These are phyloP conservation scores for Rhodotorula sp. DNA, from an alignment of 1,284 basidiomycete genomes.

Conservation along the genomic window DNA sequence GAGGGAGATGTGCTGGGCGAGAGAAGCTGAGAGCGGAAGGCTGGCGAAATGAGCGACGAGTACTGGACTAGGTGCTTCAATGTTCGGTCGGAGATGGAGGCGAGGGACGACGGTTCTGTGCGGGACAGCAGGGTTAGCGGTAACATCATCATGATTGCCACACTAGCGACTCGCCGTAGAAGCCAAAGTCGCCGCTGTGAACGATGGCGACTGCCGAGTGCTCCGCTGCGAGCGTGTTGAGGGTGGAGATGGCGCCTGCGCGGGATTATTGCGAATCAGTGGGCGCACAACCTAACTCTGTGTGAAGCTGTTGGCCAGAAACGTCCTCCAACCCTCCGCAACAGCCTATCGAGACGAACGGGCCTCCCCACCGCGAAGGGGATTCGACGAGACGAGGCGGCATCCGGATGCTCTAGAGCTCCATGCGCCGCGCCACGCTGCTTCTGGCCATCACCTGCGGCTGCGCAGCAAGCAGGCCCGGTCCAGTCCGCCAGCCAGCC, in stretches of 20 bases:
- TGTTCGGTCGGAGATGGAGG: slow-evolving; percentile 51
- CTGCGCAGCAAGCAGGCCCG: no score
- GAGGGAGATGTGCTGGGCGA: slow-evolving; percentile 35
- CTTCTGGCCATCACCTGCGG: no score
- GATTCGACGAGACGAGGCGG: no score
- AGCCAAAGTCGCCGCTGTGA: slow-evolving; percentile 99
- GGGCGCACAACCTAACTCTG: no score
- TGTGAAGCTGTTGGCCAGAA: no score
- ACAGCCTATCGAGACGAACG: no score
- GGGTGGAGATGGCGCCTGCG: slow-evolving; percentile 62
- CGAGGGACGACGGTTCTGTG: slow-evolving; percentile 42
- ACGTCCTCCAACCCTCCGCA: no score
- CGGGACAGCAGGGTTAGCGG: not conserved
- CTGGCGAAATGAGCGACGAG: slow-evolving; percentile 85
- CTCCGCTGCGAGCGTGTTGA: slow-evolving; percentile 88
- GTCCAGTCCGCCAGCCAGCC: not conserved
- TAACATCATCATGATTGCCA: no score
- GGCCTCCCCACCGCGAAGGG: no score
- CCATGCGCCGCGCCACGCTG: no score
- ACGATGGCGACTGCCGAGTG: slow-evolving; percentile 89
- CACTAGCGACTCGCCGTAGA: slow-evolving; percentile 65
- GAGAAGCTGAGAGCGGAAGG: slow-evolving; percentile 71
- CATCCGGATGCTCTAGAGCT: no score
- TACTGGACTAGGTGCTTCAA: slow-evolving; percentile 95
- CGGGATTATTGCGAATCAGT: slow-evolving; percentile 34